phyloP scores from a whole-genome alignment of 108 stramenopile species.

The Cyclotella choctawhatcheeana region DNA sequence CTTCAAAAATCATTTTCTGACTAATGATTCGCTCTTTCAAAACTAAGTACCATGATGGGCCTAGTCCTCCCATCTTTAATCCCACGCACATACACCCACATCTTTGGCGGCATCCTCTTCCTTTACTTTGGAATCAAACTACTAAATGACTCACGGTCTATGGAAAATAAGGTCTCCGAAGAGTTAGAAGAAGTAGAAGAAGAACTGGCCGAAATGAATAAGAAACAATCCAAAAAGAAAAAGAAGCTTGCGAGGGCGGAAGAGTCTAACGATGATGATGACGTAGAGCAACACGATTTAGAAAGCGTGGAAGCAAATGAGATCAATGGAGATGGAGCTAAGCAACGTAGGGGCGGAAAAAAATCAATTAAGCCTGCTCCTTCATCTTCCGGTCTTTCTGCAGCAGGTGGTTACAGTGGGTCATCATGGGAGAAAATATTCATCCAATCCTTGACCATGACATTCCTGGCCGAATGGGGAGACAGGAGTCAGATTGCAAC shows the following conservation, averaged over 20 bases:
- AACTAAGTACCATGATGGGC: slow-evolving; percentile 92
- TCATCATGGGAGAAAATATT: slow-evolving; percentile 69
- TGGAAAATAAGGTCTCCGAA: slow-evolving; percentile 90
- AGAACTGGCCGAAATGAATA: slow-evolving; percentile 75
- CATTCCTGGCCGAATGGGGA: slow-evolving; percentile 99
- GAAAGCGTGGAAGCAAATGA: slow-evolving; percentile 37
- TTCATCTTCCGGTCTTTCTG: slow-evolving; percentile 36
- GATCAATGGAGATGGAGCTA: slow-evolving; percentile 27
- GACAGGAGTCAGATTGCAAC: slow-evolving; percentile 99
- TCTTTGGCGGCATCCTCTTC: slow-evolving; percentile 92
- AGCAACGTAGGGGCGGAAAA: slow-evolving; percentile 33
- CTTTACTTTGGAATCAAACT: slow-evolving; percentile 98
- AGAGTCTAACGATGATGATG: slow-evolving; percentile 17
- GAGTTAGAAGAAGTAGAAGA: slow-evolving; percentile 99
- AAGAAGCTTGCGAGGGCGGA: slow-evolving; percentile 28
- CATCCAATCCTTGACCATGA: slow-evolving; percentile 91
- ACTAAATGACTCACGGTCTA: slow-evolving; percentile 80
- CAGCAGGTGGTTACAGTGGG: slow-evolving; percentile 41
- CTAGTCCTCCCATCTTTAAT: slow-evolving; percentile 91
- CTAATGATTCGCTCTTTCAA: too few relatives aligned
- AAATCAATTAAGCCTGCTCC: slow-evolving; percentile 33
- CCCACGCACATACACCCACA: slow-evolving; percentile 93
- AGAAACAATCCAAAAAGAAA: slow-evolving; percentile 60
- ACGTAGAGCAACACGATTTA: slow-evolving; percentile 30
- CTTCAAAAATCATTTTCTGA: too few relatives aligned